Evolutionary conservation across 2,329 filamentous ascomycete species (phyloP).

Genomic region (Aspergillus vadensis): DNA sequence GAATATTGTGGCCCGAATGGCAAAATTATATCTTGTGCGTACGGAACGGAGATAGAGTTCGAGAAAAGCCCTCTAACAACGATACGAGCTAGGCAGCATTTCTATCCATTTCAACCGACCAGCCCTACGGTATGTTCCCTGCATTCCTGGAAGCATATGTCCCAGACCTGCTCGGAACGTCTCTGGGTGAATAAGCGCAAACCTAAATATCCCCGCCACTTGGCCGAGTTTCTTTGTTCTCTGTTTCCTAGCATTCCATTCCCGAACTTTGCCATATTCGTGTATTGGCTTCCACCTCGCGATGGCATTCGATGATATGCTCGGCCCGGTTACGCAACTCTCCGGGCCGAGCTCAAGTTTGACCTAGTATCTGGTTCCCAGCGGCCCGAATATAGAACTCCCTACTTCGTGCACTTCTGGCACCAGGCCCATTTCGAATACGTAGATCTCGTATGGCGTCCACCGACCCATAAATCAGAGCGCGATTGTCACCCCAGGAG

Average conservation of each 20-base stretch:
- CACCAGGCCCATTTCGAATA: too few relatives aligned
- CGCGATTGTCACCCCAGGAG: too few relatives aligned
- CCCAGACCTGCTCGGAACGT: neutral
- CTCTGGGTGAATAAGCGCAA: neutral
- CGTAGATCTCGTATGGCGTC: too few relatives aligned
- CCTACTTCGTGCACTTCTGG: too few relatives aligned
- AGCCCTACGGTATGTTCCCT: neutral
- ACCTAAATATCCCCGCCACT: neutral
- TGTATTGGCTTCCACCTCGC: neutral
- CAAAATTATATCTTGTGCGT: neutral
- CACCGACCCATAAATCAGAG: too few relatives aligned
- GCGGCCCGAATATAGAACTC: too few relatives aligned
- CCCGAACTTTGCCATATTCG: neutral
- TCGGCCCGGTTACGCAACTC: neutral
- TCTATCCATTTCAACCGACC: neutral
- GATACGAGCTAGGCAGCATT: neutral
- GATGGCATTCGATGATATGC: neutral
- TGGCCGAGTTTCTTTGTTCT: neutral
- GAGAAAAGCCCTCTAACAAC: neutral
- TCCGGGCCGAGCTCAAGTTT: neutral
- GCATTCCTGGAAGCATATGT: neutral
- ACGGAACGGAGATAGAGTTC: neutral
- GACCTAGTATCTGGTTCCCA: too few relatives aligned
- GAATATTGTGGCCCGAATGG: neutral
- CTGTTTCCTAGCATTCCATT: neutral